Conservation (phyloP, 2,329 filamentous ascomycete species). For the Fusarium austroafricanum region DNA sequence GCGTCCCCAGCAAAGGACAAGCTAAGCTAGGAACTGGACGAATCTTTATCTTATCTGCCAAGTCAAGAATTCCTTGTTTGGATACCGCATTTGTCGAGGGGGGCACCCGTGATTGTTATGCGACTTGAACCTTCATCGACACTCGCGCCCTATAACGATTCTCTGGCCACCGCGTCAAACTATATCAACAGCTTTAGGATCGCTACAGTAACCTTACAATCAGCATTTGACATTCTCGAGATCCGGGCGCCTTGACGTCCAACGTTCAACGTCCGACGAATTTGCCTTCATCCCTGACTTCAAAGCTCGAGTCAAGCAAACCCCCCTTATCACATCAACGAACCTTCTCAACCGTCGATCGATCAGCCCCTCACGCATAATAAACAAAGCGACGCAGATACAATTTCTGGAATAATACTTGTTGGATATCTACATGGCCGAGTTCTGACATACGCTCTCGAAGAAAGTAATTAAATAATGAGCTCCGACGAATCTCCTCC, state of each 20-base stretch:
- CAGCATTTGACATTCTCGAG: not conserved
- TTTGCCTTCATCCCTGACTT: not conserved
- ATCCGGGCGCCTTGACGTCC: slow-evolving; percentile 29
- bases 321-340: slow-evolving; percentile 25
- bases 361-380: not conserved
- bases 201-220: not conserved
- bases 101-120: slow-evolving; percentile 9
- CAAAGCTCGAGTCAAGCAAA: slow-evolving; percentile 12
- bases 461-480: slow-evolving; percentile 37
- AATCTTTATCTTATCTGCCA: slow-evolving; percentile 1
- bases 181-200: slow-evolving; percentile 10
- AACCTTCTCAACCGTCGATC: slow-evolving; percentile 3
- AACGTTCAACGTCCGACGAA: slow-evolving; percentile 14
- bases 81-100: slow-evolving; percentile 20
- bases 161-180: slow-evolving; percentile 4
- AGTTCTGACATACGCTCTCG: slow-evolving; percentile 14
- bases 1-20: not conserved
- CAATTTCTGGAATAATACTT: slow-evolving; percentile 1
- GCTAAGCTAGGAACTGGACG: not conserved
- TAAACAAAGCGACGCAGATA: not conserved
- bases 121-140: slow-evolving; percentile 22
- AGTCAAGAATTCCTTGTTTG: not conserved
- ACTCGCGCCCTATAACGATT: not conserved
- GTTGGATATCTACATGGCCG: slow-evolving; percentile 39
- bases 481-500: slow-evolving; percentile 45